A percentile compares a stretch with the other conserved stretches of the same genome.
phyloP scores from a whole-genome alignment of 768 basidiomycete species.

The Agrocybe pediades region DNA sequence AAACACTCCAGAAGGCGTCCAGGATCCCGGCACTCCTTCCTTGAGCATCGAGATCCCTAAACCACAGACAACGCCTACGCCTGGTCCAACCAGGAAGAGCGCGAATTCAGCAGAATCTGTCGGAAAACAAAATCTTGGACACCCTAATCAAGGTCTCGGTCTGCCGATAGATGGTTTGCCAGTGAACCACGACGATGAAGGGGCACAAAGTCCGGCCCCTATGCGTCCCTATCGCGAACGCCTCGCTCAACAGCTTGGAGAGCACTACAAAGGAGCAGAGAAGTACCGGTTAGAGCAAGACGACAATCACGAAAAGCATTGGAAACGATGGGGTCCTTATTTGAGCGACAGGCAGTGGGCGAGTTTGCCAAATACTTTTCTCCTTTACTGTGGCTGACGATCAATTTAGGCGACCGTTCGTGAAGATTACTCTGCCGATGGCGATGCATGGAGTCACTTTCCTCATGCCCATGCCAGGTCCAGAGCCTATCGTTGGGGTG shows the following conservation, averaged over 20 bases:
- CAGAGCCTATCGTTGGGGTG: slow-evolving; percentile 97
- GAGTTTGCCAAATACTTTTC: slow-evolving; percentile 25
- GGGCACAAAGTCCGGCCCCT: slow-evolving; percentile 15
- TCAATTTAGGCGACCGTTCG: slow-evolving; percentile 81
- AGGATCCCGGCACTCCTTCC: slow-evolving; percentile 29
- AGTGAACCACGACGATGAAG: slow-evolving; percentile 18
- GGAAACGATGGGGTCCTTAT: slow-evolving; percentile 99
- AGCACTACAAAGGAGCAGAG: slow-evolving; percentile 80
- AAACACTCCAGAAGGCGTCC: slow-evolving; percentile 18
- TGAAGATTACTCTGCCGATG: slow-evolving; percentile 96
- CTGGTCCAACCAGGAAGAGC: slow-evolving; percentile 47
- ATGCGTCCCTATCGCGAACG: slow-evolving; percentile 58
- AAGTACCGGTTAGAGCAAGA: slow-evolving; percentile 85
- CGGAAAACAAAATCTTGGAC: slow-evolving; percentile 6
- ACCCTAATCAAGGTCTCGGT: slow-evolving; percentile 5
- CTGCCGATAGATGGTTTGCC: slow-evolving; percentile 3
- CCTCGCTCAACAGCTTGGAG: slow-evolving; percentile 63
- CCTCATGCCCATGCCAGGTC: slow-evolving; percentile 93
- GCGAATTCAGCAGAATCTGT: slow-evolving; percentile 28
- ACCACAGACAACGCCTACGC: slow-evolving; percentile 35
- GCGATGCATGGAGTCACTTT: slow-evolving; percentile 95
- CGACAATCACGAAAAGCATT: slow-evolving; percentile 77
- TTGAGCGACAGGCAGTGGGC: slow-evolving; percentile 98
- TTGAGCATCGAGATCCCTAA: slow-evolving; percentile 76
- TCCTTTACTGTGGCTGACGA: neutral